Conservation (phyloP, 139 green algal genomes). For the Chlorella sp. region DNA sequence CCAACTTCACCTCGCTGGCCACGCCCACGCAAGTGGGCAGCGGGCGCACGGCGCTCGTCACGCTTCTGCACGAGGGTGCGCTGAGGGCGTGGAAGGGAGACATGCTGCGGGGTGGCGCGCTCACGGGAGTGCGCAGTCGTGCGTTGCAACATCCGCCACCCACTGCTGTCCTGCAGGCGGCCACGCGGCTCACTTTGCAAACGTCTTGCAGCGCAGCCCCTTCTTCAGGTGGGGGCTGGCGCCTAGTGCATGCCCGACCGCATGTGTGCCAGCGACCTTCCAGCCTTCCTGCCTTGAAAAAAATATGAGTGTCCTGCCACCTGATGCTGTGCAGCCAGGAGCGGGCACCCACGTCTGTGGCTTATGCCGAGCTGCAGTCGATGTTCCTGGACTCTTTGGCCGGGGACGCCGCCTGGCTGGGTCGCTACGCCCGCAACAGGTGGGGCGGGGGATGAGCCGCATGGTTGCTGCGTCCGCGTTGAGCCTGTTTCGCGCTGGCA, state of each 20-base stretch:
- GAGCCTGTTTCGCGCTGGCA: neutral
- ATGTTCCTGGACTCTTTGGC: slow-evolving; percentile 82
- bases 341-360: slow-evolving; percentile 74
- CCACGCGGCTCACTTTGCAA: slow-evolving; percentile 76
- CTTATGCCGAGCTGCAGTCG: slow-evolving; percentile 79
- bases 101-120: too few relatives aligned
- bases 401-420: slow-evolving; percentile 77
- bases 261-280: slow-evolving; percentile 64
- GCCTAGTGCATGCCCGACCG: too few relatives aligned
- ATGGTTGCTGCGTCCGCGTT: neutral
- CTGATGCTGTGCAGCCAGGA: slow-evolving; percentile 79
- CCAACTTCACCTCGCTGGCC: slow-evolving; percentile 86
- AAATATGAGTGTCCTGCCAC: too few relatives aligned
- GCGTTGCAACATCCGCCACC: too few relatives aligned
- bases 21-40: slow-evolving; percentile 67
- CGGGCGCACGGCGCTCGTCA: slow-evolving; percentile 79
- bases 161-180: slow-evolving; percentile 19
- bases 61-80: slow-evolving; percentile 85
- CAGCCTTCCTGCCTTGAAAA: too few relatives aligned
- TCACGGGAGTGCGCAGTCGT: neutral
- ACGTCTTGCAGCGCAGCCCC: slow-evolving; percentile 78
- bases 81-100: slow-evolving; percentile 8
- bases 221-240: slow-evolving; percentile 57
- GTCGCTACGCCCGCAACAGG: slow-evolving; percentile 58
- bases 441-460: neutral